Evolutionary conservation across 2,329 filamentous ascomycete genomes (phyloP), one percentile per base, ranked within the genome.

Genomic region (Penicillium thymicola): DNA sequence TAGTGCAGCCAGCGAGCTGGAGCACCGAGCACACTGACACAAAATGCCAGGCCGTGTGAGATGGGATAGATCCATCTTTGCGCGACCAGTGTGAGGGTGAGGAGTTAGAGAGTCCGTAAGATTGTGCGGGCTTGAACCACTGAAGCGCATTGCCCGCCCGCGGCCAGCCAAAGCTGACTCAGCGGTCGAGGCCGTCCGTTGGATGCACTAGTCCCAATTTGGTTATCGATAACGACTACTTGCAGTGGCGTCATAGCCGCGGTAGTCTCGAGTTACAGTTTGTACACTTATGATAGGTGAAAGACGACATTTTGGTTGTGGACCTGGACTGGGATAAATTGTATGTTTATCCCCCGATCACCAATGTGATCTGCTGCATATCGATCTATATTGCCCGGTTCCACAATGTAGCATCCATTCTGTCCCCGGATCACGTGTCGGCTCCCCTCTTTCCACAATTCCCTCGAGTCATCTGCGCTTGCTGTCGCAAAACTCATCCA

Each of bases 1-100:
- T 21, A 75, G 64, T n/a, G 69, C 73, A 5, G 72, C 73, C 46
- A 75, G 63, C 27, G 73, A 74, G 60, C 72, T 75, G n/a, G 71
- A 74, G 56, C 73, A 75, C 47, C 71, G 67, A 25, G 65, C 64
- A 53, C 73, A 75, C 59, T 74, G 72, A 50, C 70, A 68, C 18
- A 74, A 59, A n/a, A 75, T 69, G n/a, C 72, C 70, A 9, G 73
- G 72, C 27, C 72, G 67, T 32, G 69, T 69, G 5, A 75, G 65
- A 56, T 60, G 65, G 30, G 69, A 65, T n/a, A 75, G 60, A 63
- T 72, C 71, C 72, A 75, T 75, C 49, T 44, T 51, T 36, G 45
- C 38, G 52, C 46, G n/a, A 40, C 36, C 18, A 56, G 57, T 57
- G 41, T 51, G 43, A 55, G 28, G n/a, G 44, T 51, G 43, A 55